These are phyloP conservation scores for Hygrophoropsis aurantiaca DNA, from an alignment of 768 basidiomycete genomes.

Conservation along the genomic window DNA sequence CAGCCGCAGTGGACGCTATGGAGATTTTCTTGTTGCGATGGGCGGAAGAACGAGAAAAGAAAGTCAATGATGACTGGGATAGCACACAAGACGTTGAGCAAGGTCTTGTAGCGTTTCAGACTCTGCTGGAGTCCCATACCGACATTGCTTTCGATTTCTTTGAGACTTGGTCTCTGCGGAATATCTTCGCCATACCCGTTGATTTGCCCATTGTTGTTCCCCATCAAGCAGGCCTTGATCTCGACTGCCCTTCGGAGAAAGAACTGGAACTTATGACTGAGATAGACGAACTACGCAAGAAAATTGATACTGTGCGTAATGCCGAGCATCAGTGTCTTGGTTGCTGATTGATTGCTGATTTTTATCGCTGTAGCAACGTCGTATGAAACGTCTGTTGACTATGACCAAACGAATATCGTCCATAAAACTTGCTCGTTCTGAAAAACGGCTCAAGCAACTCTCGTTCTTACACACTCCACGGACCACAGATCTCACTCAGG, in stretches of 20 bases:
- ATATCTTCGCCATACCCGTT: slow-evolving; percentile 77
- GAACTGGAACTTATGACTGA: slow-evolving; percentile 65
- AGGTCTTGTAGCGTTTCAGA: slow-evolving; percentile 85
- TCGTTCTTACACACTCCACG: slow-evolving; percentile 43
- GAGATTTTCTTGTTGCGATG: slow-evolving; percentile 75
- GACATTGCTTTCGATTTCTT: slow-evolving; percentile 92
- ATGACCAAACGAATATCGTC: slow-evolving; percentile 51
- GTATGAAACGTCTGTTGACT: slow-evolving; percentile 54
- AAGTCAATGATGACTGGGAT: slow-evolving; percentile 49
- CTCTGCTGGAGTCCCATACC: slow-evolving; percentile 82
- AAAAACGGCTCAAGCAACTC: slow-evolving; percentile 42
- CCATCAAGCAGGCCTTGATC: slow-evolving; percentile 72
- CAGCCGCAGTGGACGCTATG: slow-evolving; percentile 76
- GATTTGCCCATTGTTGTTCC: slow-evolving; percentile 72
- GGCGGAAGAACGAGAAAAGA: slow-evolving; percentile 63
- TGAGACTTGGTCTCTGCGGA: slow-evolving; percentile 85
- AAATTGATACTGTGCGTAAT: slow-evolving; percentile 66
- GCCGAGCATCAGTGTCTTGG: neutral
- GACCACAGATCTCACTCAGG: slow-evolving; percentile 34
- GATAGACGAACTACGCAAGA: slow-evolving; percentile 63
- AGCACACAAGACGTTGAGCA: slow-evolving; percentile 72
- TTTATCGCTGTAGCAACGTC: slow-evolving; percentile 54
- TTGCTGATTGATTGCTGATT: neutral
- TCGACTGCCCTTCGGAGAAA: slow-evolving; percentile 56
- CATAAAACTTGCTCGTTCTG: slow-evolving; percentile 45